Base-by-base conservation (phyloP, 352 stramenopile genomes). In the Pythium angustatum region DNA sequence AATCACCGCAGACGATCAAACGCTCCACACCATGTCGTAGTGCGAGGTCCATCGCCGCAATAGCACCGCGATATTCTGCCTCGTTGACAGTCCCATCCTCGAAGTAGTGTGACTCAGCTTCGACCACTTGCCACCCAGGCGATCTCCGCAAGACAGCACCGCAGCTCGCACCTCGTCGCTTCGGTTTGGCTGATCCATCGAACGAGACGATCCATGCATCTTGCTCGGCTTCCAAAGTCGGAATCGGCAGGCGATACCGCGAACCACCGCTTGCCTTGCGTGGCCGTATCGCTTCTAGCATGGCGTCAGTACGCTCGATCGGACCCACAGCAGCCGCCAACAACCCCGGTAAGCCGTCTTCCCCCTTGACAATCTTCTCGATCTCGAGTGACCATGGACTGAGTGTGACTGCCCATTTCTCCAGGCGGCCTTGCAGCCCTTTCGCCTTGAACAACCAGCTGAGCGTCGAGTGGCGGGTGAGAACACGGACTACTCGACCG, bases 1-100 rank as follows among this genome's bases (percentile, higher is more conserved):
- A 72, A 28, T 72, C 65, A 8, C 65, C 65, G 38, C 36, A 67
- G 2, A 72, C 27, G 12, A 71, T 58, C 52, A 66, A 3, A 5
- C 55, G 8, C 1, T 48, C 10, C 0, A 68, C 40, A 1, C 43
- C 36, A 14, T 52, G 52, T 6, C 3, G 2, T 0, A 3, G 2
- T 0, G 58, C 58, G 9, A 68, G 21, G 1, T 63, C 38, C 1
- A 64, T 3, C 4, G 24, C 49, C 0, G 1, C 9, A 28, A 69
- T 64, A 7, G 45, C 19, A 8, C 62, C 64, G 3, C 24, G 27
- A 31, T 66, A 71, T 22, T 66, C 64, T 3, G 64, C 64, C 31
- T 71, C 57, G 26, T 71, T 71, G 0, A 71, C 56, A 0, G 48
- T 65, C 0, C 49, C 56, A 10, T 70, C 63, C 2, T 24, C 27